Percentiles rank a stretch among this genome's conserved stretches.
phyloP scores from a whole-genome alignment of 305 asterid species.

The Solanum chacoense region DNA sequence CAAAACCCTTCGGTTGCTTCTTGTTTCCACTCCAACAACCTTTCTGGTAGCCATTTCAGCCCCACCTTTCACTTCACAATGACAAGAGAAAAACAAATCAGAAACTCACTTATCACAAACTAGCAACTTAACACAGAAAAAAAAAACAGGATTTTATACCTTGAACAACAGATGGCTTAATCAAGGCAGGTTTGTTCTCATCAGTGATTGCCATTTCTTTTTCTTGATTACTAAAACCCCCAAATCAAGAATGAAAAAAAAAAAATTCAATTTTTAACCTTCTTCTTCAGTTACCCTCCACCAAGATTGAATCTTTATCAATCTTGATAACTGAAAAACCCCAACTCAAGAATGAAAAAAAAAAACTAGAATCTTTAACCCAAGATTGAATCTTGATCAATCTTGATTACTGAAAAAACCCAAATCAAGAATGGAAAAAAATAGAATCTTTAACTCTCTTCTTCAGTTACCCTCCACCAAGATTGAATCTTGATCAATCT shows the following conservation, averaged over 20 bases:
- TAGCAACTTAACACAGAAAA: not conserved
- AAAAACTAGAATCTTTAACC: not conserved
- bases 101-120: not conserved
- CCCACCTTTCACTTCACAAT: slow-evolving; percentile 25
- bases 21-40: slow-evolving; percentile 48
- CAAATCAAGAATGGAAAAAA: not conserved
- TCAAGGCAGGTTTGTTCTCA: slow-evolving; percentile 38
- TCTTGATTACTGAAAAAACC: not conserved
- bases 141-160: slow-evolving; percentile 24
- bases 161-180: slow-evolving; percentile 32
- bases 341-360: not conserved
- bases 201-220: slow-evolving; percentile 36
- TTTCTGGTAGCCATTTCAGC: slow-evolving; percentile 38
- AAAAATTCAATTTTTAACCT: not conserved
- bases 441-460: not conserved
- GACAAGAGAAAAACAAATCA: not conserved
- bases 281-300: not conserved
- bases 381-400: not conserved
- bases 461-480: not conserved
- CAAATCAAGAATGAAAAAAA: not conserved
- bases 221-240: not conserved
- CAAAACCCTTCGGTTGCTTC: slow-evolving; percentile 52
- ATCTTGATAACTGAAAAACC: not conserved
- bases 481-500: not conserved
- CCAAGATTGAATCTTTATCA: not conserved